Conservation (phyloP, 345 rosid species). For the Gossypium ekmanianum region DNA sequence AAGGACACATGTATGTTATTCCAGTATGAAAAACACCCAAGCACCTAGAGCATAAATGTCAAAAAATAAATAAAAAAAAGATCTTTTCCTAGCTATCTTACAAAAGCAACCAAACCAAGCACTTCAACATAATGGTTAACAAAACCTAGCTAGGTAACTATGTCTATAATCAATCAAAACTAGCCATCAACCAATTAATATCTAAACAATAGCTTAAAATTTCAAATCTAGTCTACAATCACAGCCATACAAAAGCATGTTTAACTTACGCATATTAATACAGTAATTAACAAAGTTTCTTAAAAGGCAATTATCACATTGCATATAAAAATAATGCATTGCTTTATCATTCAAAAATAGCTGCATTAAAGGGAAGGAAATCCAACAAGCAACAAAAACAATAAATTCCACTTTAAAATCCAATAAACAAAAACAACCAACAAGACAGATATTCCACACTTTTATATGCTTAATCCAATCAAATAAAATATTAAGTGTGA, state of each 20-base stretch:
- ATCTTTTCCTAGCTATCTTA: background rate
- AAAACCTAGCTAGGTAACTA: background rate
- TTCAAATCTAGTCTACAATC: background rate
- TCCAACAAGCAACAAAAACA: background rate
- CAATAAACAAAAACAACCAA: background rate
- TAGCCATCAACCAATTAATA: background rate
- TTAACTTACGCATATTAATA: background rate
- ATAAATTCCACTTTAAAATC: background rate
- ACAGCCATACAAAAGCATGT: background rate
- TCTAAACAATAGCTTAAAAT: background rate
- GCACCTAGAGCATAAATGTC: background rate
- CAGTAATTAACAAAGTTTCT: background rate
- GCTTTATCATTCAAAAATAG: background rate
- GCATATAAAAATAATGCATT: background rate
- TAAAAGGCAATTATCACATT: background rate
- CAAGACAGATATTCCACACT: background rate
- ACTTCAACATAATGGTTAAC: background rate
- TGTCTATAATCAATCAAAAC: background rate
- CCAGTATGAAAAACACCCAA: background rate
- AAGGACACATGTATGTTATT: background rate
- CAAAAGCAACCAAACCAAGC: background rate
- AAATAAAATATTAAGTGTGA: background rate
- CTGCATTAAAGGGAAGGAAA: background rate
- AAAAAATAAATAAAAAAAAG: background rate
- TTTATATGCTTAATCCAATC: background rate